phyloP scores from a whole-genome alignment of 2,329 filamentous ascomycete species.

The Fusarium gaditjirri region DNA sequence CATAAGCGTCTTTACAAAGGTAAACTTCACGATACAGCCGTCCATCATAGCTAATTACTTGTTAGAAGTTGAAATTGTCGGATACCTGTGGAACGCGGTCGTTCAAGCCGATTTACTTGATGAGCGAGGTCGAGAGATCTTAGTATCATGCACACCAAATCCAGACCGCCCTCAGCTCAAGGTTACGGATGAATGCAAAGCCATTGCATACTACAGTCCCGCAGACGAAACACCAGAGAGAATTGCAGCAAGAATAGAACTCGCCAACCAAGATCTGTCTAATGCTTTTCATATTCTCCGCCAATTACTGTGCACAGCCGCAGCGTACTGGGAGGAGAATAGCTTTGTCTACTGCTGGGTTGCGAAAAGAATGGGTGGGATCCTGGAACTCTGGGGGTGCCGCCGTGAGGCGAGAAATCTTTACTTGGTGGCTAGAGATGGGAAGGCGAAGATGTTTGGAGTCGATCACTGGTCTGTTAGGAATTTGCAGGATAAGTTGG shows the following conservation, averaged over 20 bases:
- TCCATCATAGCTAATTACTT: fast-evolving
- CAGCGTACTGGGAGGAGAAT: not conserved
- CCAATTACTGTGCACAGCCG: not conserved
- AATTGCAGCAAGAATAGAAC: not conserved
- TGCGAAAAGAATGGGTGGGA: not conserved
- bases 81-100: not conserved
- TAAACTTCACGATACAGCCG: not conserved
- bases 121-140: not conserved
- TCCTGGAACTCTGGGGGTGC: not conserved
- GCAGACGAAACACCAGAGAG: not conserved
- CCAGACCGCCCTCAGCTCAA: not conserved
- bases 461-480: not conserved
- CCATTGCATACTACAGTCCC: not conserved
- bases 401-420: not conserved
- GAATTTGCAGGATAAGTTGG: not conserved
- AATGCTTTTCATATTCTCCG: not conserved
- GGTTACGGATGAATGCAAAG: not conserved
- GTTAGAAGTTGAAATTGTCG: not conserved
- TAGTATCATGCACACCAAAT: not conserved
- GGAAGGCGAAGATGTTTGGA: not conserved
- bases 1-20: not conserved
- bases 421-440: not conserved
- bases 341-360: not conserved
- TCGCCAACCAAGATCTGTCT: not conserved
- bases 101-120: not conserved